Evolutionary conservation across 169 alveolate species (phyloP), one percentile per base, ranked within the genome.

Genomic region (Plasmodium vinckei): DNA sequence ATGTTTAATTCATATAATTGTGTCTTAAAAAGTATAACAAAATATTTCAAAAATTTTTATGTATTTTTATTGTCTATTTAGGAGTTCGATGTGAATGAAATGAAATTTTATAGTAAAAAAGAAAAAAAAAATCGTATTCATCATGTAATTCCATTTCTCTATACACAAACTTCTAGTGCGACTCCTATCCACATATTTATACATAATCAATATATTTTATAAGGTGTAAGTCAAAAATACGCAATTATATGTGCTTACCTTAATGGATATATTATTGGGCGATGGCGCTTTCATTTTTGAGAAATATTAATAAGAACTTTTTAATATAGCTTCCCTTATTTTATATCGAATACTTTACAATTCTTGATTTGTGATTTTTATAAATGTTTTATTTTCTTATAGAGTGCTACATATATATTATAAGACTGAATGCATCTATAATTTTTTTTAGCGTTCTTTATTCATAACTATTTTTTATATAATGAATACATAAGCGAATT

Each of bases 401-500:
- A 59, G 72, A 42, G 39, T 59, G 25, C 60, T 72, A 33, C 19
- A 57, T 72, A 72, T 57, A n/a, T 19, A 72, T 72, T 72, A 49
- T 44, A 59, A 51, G 70, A 21, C 71, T 61, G 72, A 46, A 47
- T 60, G 17, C 57, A 17, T 23, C 67, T 33, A 46, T 42, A 9
- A 21, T 59, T 25, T 25, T 25, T 72, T 59, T 72, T 39, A 72
- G 7, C 2, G 39, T 57, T 27, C 60, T 57, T 59, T 59, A 56
- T 72, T 27, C 87, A 72, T 72, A 54, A 71, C 71, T 72, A 59
- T 57, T 39, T 33, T 72, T 72, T 17, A 72, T 57, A 44, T 46
- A 72, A 13, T 15, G 57, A 25, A 72, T 9, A 72, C 4, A 72
- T 7, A 72, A 57, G 44, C 27, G 19, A 19, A 33, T 46, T 46